Percentiles rank a stretch among this genome's conserved stretches.
phyloP scores from a whole-genome alignment of 495 filamentous ascomycete genomes.

The Annulohypoxylon maeteangense region DNA sequence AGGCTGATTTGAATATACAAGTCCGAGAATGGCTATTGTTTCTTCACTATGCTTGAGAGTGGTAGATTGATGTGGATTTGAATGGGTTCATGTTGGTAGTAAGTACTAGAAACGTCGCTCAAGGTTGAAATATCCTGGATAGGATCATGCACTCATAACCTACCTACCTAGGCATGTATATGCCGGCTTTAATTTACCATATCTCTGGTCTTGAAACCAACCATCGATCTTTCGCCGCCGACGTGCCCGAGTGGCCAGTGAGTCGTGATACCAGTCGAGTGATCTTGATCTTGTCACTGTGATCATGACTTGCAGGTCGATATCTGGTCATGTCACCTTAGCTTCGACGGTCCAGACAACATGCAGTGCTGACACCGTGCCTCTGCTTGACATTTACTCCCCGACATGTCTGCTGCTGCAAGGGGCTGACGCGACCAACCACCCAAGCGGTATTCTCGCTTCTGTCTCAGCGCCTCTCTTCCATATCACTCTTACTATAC shows the following conservation, averaged over 20 bases:
- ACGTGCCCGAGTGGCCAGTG: neutral
- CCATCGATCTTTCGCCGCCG: neutral
- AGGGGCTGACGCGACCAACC: slow-evolving; percentile 27
- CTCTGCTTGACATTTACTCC: slow-evolving; percentile 3
- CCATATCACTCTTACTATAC: slow-evolving; percentile 1
- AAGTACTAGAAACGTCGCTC: neutral
- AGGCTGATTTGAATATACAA: neutral
- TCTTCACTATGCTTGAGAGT: neutral
- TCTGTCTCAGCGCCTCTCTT: slow-evolving; percentile 2
- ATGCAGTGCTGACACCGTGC: slow-evolving; percentile 17
- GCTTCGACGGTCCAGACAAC: neutral
- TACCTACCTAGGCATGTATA: neutral
- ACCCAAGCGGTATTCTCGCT: slow-evolving; percentile 1
- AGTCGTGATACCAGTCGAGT: neutral
- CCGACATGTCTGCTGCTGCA: slow-evolving; percentile 3
- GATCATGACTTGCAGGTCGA: slow-evolving; percentile 1
- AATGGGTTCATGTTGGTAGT: no score
- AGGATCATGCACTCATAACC: neutral
- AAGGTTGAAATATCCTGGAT: neutral
- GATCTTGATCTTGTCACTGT: neutral
- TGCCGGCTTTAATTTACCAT: slow-evolving; percentile 2
- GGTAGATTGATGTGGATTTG: neutral
- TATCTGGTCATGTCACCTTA: slow-evolving; percentile 18
- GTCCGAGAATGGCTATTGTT: neutral
- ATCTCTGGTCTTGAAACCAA: neutral